These are phyloP conservation scores for Pythium sp. DNA, from an alignment of 352 stramenopile genomes.

Conservation along the genomic window DNA sequence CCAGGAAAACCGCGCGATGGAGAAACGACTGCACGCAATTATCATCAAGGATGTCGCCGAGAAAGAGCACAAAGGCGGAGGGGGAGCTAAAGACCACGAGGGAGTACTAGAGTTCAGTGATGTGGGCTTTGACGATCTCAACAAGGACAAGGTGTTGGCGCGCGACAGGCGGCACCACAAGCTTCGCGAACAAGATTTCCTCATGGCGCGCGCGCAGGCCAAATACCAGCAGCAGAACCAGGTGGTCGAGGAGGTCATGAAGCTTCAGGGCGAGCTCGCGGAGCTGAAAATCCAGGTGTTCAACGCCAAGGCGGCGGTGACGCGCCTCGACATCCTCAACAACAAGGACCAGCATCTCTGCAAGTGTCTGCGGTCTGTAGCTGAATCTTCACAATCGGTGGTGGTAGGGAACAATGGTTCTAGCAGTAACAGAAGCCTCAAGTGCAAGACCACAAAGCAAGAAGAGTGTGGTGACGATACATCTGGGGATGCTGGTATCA, in stretches of 20 bases:
- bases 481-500: conserved; percentile 14
- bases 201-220: conserved; percentile 55
- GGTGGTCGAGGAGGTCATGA: conserved; percentile 49
- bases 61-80: conserved; percentile 11
- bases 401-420: not conserved
- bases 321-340: conserved; percentile 46
- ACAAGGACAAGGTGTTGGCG: conserved; percentile 48
- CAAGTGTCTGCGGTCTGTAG: conserved; percentile 34
- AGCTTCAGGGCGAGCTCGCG: conserved; percentile 41
- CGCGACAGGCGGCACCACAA: conserved; percentile 38
- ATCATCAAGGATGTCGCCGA: not conserved
- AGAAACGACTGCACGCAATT: conserved; percentile 48
- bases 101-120: conserved; percentile 12
- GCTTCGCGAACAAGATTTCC: conserved; percentile 52
- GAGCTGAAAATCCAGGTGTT: conserved; percentile 37
- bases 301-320: conserved; percentile 33
- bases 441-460: conserved; percentile 15
- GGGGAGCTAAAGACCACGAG: not conserved
- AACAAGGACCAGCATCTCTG: conserved; percentile 59
- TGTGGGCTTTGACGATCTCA: conserved; percentile 21
- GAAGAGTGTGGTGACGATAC: not conserved
- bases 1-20: conserved; percentile 53
- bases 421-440: not conserved
- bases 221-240: conserved; percentile 58
- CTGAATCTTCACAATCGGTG: not conserved